Evolutionary conservation across 805 yeast genomes (phyloP).

Genomic region (Starmerella scarabaei): DNA sequence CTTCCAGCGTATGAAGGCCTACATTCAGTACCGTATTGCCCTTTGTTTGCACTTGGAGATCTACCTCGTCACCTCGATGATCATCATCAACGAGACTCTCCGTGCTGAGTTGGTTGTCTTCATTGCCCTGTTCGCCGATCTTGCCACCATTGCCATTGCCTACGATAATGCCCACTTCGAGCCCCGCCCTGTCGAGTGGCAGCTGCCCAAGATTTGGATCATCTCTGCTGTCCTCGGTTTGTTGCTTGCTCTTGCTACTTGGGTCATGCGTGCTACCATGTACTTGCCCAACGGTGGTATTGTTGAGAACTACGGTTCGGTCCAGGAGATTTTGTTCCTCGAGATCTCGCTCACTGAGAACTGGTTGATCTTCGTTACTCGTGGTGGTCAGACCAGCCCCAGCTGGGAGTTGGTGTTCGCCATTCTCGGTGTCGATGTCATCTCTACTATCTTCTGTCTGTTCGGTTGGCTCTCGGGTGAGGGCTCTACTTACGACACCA

Average conservation of each 20-base stretch:
- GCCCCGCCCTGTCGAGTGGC: slow-evolving; percentile 91
- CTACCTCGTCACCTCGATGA: slow-evolving; percentile 91
- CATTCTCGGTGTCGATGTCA: slow-evolving; percentile 76
- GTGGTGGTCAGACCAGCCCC: slow-evolving; percentile 99
- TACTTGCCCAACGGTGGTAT: slow-evolving; percentile 68
- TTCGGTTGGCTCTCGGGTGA: slow-evolving; percentile 74
- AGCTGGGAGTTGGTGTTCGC: slow-evolving; percentile 95
- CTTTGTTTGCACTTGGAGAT: slow-evolving; percentile 87
- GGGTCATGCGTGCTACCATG: slow-evolving; percentile 92
- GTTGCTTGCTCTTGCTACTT: slow-evolving; percentile 79
- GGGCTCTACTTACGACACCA: slow-evolving; percentile 24
- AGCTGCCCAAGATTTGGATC: slow-evolving; percentile 95
- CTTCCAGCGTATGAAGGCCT: slow-evolving; percentile 98
- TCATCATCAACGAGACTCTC: slow-evolving; percentile 76
- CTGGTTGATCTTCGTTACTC: slow-evolving; percentile 93
- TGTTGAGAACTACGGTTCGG: slow-evolving; percentile 87
- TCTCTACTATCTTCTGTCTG: slow-evolving; percentile 80
- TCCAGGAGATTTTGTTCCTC: slow-evolving; percentile 88
- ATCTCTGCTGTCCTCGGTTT: slow-evolving; percentile 80
- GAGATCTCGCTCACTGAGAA: slow-evolving; percentile 91
- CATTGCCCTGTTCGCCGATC: slow-evolving; percentile 94
- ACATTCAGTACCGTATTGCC: slow-evolving; percentile 96
- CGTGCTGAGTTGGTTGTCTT: slow-evolving; percentile 83
- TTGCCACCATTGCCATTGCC: slow-evolving; percentile 94
- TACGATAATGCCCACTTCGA: slow-evolving; percentile 94